Evolutionary conservation across 208 protist species (phyloP), one percentile per base, ranked within the genome.

Genomic region (Crithidia sp.): DNA sequence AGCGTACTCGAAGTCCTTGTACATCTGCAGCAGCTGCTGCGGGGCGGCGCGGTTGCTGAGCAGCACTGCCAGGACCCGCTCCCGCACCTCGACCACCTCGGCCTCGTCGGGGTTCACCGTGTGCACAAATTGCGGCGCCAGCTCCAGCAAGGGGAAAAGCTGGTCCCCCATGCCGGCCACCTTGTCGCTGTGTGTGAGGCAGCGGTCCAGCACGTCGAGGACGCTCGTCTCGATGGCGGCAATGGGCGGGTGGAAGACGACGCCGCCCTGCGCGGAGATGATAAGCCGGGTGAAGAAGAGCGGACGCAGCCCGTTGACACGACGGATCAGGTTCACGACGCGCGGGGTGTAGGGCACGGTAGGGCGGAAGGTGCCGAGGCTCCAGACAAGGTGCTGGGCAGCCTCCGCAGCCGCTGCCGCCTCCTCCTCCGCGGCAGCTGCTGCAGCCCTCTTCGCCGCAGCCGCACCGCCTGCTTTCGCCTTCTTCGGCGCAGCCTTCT

Each of bases 1-100:
- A 10, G 96, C 71, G 80, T 98, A 98, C 62, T 96, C 95, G 71
- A 98, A 98, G 6, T 82, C 83, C 56, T 85, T 83, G 70, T 98
- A 98, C 92, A 98, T 93, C 56, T 95, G 87, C 45, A 87, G 81
- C 28, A 98, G 82, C 77, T 98, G 93, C 61, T 70, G 78, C 37
- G 95, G 95, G 28, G 92, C 95, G 65, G 92, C 83, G 19, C 81
- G 77, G 77, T 96, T 97, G 19, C 84, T 83, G 19, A 63, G 74
- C 59, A 98, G 76, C 45, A 86, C 82, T 53, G 71, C 70, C 55
- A 82, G 66, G n/a, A 98, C 76, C 17, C 86, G 76, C 52, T 75
- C 61, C 14, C 82, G 77, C 45, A 82, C 79, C 10, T 82, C 81
- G 40, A 84, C 70, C 37, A 96, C 93, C 47, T 77, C 79, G n/a